These are phyloP conservation scores for Blastobotrys terrestris DNA, from an alignment of 805 yeast genomes.

Conservation along the genomic window DNA sequence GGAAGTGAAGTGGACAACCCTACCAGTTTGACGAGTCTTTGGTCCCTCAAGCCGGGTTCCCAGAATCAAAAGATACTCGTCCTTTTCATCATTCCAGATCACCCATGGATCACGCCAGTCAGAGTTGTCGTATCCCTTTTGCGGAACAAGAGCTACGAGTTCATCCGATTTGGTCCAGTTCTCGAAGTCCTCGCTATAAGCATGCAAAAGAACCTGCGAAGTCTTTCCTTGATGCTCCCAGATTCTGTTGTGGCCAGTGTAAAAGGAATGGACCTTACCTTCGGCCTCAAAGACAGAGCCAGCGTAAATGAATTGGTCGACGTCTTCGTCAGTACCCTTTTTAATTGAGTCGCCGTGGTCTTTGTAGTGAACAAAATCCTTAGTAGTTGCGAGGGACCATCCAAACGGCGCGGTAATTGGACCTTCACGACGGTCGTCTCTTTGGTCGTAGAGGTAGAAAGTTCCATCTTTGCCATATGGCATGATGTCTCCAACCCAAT, in stretches of 20 bases:
- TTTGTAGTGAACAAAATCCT: slow-evolving; percentile 4
- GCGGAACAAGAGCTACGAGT: slow-evolving; percentile 3
- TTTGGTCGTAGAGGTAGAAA: slow-evolving; percentile 6
- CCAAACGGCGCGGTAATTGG: slow-evolving; percentile 6
- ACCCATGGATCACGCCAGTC: slow-evolving; percentile 9
- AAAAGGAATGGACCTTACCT: slow-evolving; percentile 6
- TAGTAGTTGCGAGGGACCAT: slow-evolving; percentile 5
- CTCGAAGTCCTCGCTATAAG: slow-evolving; percentile 5
- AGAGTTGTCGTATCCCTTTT: slow-evolving; percentile 5
- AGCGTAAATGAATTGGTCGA: slow-evolving; percentile 6
- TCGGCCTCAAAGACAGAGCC: slow-evolving; percentile 8
- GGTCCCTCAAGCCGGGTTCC: slow-evolving; percentile 7
- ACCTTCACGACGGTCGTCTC: slow-evolving; percentile 10
- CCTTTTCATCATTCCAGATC: slow-evolving; percentile 6
- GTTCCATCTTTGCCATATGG: slow-evolving; percentile 8
- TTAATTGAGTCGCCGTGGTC: slow-evolving; percentile 5
- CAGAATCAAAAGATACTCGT: slow-evolving; percentile 5
- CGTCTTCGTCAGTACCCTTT: slow-evolving; percentile 6
- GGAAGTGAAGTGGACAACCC: slow-evolving; percentile 7
- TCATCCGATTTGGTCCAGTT: slow-evolving; percentile 6
- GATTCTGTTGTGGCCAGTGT: slow-evolving; percentile 7
- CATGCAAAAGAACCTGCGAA: slow-evolving; percentile 6
- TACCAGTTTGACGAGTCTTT: slow-evolving; percentile 6
- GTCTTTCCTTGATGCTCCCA: slow-evolving; percentile 6
- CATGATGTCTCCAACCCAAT: slow-evolving; percentile 9